Base-by-base conservation (phyloP, 805 yeast genomes). In the Candida saitoana region DNA sequence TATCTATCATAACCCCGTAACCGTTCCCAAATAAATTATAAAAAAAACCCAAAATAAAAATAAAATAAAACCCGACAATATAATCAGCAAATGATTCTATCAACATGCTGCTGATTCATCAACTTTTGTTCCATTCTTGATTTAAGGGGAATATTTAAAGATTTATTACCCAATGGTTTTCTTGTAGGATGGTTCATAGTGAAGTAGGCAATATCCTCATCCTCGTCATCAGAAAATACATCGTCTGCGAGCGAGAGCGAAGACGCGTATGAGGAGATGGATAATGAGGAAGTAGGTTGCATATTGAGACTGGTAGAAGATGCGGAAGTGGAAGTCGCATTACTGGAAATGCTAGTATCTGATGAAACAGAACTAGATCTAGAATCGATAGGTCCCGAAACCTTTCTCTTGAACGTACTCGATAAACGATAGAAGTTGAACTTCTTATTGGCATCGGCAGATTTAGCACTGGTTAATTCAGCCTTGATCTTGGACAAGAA, bases 401-500 rank as follows among this genome's bases (percentile, higher is more conserved):
- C 39, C 11, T 24, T 38, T 18, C 16, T 18, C 30, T 46, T 40
- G 46, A 44, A 50, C 15, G 57, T 41, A 40, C 51, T 56, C 17
- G 63, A 60, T 29, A 59, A 52, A 39, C 63, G 52, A 58, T 65
- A 64, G 45, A 60, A 62, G 42, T 59, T 56, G 41, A 51, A 47
- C 43, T 59, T 63, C 38, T 57, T 55, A 34, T 41, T 44, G 30
- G 52, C 49, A 44, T 64, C 69, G 31, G 48, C 52, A 17, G 56
- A 56, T 38, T 50, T 42, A 41, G 53, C 55, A 45, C 52, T 53
- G 30, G 49, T 43, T 44, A 79, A 61, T 44, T 74, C 69, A 44
- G 63, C 64, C 65, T 84, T 87, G 62, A 90, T 87, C 34, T 88
- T 85, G 14, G 72, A 67, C 42, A 91, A 67, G 67, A 91, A 87